These are phyloP conservation scores for Waltiozyma sp. DNA, from an alignment of 1,139 yeast genomes.

Conservation along the genomic window DNA sequence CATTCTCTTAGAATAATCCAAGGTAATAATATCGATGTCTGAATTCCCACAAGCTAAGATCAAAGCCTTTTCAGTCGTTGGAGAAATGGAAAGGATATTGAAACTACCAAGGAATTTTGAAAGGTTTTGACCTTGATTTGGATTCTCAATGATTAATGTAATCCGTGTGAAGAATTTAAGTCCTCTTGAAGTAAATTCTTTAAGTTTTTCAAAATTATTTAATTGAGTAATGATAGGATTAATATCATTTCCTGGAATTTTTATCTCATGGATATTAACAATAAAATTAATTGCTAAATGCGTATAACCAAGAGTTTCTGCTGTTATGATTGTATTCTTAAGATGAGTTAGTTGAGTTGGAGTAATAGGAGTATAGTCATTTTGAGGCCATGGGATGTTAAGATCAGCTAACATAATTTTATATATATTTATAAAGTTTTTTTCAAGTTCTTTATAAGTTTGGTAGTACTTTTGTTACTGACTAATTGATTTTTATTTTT, in stretches of 20 bases:
- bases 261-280: constrained; percentile 38
- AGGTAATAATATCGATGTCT: constrained; percentile 71
- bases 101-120: constrained; percentile 51
- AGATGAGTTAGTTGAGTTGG: constrained; percentile 32
- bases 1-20: constrained; percentile 53
- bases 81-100: constrained; percentile 76
- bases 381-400: constrained; percentile 74
- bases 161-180: constrained; percentile 57
- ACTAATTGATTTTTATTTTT: no score
- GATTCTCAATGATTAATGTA: constrained; percentile 68
- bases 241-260: constrained; percentile 36
- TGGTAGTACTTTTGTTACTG: no score
- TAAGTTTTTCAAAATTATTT: constrained; percentile 15
- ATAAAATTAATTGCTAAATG: constrained; percentile 65
- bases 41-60: constrained; percentile 60
- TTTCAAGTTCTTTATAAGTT: no score
- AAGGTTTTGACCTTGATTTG: constrained; percentile 64
- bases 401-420: constrained; percentile 64
- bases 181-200: constrained; percentile 25
- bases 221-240: constrained; percentile 24
- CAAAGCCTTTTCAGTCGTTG: constrained; percentile 68
- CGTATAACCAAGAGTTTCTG: constrained; percentile 55
- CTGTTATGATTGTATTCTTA: constrained; percentile 41
- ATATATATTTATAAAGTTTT: no score
- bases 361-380: constrained; percentile 34